Conservation (phyloP, 2,329 filamentous ascomycete genomes). For the Tolypocladium sp. region DNA sequence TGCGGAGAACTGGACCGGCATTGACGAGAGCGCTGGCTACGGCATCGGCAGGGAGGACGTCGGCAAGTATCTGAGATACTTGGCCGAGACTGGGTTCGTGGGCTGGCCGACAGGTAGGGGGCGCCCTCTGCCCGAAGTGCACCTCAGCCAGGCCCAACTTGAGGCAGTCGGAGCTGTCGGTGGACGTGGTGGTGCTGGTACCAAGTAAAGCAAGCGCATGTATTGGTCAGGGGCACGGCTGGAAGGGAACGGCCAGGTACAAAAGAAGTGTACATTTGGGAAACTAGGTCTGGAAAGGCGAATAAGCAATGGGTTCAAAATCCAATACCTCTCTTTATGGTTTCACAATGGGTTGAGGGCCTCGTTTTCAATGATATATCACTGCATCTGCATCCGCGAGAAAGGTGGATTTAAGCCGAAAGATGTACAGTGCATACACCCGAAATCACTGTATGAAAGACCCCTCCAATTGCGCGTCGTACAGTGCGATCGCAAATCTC, state of each 20-base stretch:
- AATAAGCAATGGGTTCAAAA: neutral
- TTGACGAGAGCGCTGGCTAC: slow-evolving; percentile 43
- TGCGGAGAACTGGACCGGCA: slow-evolving; percentile 45
- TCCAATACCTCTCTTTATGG: neutral
- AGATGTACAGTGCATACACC: neutral
- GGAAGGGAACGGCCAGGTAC: neutral
- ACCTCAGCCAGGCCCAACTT: slow-evolving; percentile 11
- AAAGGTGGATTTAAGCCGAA: neutral
- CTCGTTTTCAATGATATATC: no score
- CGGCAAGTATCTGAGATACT: slow-evolving; percentile 15
- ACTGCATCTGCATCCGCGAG: no score
- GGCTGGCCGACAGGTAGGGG: slow-evolving; percentile 16
- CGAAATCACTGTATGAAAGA: neutral
- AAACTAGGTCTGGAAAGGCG: neutral
- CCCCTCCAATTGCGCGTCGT: neutral
- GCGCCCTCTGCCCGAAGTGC: slow-evolving; percentile 13
- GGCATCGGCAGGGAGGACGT: slow-evolving; percentile 16
- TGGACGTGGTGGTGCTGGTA: slow-evolving; percentile 11
- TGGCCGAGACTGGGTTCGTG: slow-evolving; percentile 20
- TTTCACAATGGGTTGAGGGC: no score
- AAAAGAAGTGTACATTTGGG: neutral
- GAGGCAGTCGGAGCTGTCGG: slow-evolving; percentile 11
- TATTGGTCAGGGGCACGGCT: neutral
- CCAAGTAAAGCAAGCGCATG: slow-evolving; percentile 1
- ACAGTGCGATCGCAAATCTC: neutral